Percentiles rank a stretch among this genome's conserved stretches.
Evolutionary conservation across 495 filamentous ascomycete species (phyloP).

Genomic region (Tuber brumale): DNA sequence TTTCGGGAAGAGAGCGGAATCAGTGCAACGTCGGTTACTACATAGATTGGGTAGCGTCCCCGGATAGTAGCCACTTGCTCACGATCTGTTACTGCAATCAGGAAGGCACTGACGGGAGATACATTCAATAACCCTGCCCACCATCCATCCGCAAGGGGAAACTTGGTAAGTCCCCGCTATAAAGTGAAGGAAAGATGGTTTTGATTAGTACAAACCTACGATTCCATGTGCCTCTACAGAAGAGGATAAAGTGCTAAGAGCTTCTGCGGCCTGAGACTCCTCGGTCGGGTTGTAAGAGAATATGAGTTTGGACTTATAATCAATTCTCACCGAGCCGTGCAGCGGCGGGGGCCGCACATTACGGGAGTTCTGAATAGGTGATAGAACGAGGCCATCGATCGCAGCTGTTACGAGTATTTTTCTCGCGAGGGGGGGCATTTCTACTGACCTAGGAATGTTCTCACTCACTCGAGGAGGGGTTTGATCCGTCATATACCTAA

Average conservation of each 20-base stretch:
- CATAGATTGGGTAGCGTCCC: slow-evolving; percentile 67
- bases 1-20: slow-evolving; percentile 71
- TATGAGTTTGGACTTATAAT: slow-evolving; percentile 62
- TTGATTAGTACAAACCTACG: slow-evolving; percentile 57
- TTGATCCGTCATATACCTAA: background rate
- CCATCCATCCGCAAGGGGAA: background rate
- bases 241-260: slow-evolving; percentile 1
- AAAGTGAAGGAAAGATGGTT: background rate
- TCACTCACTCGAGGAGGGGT: background rate
- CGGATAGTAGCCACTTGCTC: slow-evolving; percentile 82
- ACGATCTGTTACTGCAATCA: slow-evolving; percentile 74
- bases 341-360: slow-evolving; percentile 38
- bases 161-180: background rate
- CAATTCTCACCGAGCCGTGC: slow-evolving; percentile 54
- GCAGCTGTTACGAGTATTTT: slow-evolving; percentile 77
- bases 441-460: background rate
- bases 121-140: slow-evolving; percentile 62
- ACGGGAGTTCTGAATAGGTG: slow-evolving; percentile 55
- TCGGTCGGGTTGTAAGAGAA: slow-evolving; percentile 46
- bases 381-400: slow-evolving; percentile 77
- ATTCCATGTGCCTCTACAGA: slow-evolving; percentile 75
- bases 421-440: slow-evolving; percentile 59
- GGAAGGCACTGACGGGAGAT: slow-evolving; percentile 63
- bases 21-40: slow-evolving; percentile 75
- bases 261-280: background rate